Conservation (phyloP, 2,329 filamentous ascomycete genomes). For the Diaporthe citrichinensis region DNA sequence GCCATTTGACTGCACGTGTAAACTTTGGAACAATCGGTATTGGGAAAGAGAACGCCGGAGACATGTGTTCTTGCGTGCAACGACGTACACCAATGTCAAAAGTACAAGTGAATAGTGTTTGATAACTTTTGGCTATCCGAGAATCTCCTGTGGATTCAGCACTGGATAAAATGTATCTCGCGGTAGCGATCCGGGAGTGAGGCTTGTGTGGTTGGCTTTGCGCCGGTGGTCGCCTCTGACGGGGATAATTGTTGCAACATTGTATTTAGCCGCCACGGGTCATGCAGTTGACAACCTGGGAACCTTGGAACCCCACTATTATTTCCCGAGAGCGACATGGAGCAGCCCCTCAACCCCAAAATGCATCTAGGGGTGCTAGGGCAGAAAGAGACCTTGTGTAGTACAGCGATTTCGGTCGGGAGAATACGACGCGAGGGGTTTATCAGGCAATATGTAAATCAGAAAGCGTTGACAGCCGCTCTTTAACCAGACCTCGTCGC, state of each 20-base stretch:
- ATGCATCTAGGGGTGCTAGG: slow-evolving; percentile 3
- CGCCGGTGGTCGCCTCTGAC: not conserved
- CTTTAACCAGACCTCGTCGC: not conserved
- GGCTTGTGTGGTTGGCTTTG: not conserved
- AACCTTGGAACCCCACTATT: slow-evolving; percentile 13
- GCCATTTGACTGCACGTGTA: not conserved
- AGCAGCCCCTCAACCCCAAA: slow-evolving; percentile 31
- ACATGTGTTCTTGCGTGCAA: not conserved
- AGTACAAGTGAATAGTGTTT: not conserved
- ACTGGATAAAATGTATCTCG: not conserved
- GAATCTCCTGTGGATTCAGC: no score
- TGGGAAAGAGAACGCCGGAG: not conserved
- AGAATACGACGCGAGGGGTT: slow-evolving; percentile 37
- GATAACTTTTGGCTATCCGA: not conserved
- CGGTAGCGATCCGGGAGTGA: not conserved
- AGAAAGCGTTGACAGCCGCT: not conserved
- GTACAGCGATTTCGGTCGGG: slow-evolving; percentile 29
- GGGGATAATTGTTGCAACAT: slow-evolving; percentile 12
- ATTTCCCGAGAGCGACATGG: slow-evolving; percentile 8
- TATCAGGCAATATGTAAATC: slow-evolving; percentile 1
- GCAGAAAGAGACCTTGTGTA: not conserved
- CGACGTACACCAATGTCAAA: not conserved
- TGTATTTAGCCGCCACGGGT: slow-evolving; percentile 31
- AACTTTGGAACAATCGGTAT: not conserved
- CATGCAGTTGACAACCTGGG: slow-evolving; percentile 1